Evolutionary conservation across 2,329 filamentous ascomycete genomes (phyloP).

Genomic region (Penicillium sp.): DNA sequence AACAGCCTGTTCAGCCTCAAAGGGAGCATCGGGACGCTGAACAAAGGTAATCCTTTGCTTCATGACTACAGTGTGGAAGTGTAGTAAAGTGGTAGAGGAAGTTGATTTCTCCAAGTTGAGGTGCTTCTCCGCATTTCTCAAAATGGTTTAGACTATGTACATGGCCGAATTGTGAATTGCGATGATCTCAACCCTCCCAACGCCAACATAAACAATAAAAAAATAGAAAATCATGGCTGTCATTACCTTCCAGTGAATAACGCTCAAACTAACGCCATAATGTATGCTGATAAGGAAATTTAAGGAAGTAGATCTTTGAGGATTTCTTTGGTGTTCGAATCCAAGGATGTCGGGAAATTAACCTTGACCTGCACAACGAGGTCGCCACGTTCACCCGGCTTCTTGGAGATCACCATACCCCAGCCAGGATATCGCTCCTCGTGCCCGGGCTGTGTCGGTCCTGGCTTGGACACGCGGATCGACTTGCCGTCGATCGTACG

Average conservation of each 20-base stretch:
- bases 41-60: slow-evolving; percentile 65
- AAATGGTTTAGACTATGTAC: slow-evolving; percentile 17
- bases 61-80: slow-evolving; percentile 25
- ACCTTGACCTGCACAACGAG: slow-evolving; percentile 88
- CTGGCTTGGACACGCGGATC: slow-evolving; percentile 70
- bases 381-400: slow-evolving; percentile 75
- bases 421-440: slow-evolving; percentile 74
- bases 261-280: slow-evolving; percentile 19
- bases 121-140: slow-evolving; percentile 21
- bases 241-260: slow-evolving; percentile 21
- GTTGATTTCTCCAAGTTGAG: slow-evolving; percentile 14
- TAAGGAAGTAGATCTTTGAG: slow-evolving; percentile 69
- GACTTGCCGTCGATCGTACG: slow-evolving; percentile 90
- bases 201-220: not conserved
- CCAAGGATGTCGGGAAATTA: slow-evolving; percentile 79
- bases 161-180: no score
- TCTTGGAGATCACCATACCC: slow-evolving; percentile 96
- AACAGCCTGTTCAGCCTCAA: slow-evolving; percentile 61
- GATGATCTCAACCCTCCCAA: not conserved
- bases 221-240: slow-evolving; percentile 11
- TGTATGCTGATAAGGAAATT: slow-evolving; percentile 21
- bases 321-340: slow-evolving; percentile 70
- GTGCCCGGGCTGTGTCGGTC: slow-evolving; percentile 79
- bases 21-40: slow-evolving; percentile 57
- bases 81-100: not conserved